A percentile compares a stretch with the other conserved stretches of the same genome.
phyloP scores from a whole-genome alignment of 2,329 filamentous ascomycete species.

The Diaporthe sp. region DNA sequence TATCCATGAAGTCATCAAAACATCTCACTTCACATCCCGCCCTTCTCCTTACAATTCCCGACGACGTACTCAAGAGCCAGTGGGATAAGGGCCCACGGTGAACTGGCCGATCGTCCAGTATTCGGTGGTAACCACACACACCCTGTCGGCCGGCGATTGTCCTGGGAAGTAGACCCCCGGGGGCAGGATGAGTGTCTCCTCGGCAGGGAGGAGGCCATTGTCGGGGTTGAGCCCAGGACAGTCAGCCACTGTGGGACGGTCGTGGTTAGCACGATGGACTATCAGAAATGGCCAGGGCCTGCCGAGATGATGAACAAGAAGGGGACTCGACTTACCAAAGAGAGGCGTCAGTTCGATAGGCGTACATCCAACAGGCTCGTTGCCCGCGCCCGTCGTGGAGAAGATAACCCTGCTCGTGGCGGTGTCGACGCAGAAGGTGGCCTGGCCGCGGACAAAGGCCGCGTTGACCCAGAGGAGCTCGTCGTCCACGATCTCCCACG shows the following conservation, averaged over 20 bases:
- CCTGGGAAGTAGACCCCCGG: background rate
- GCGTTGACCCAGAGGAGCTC: conserved; percentile 48
- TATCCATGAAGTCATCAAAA: background rate
- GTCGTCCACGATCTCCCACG: conserved; percentile 42
- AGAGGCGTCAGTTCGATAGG: conserved; percentile 40
- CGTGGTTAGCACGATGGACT: background rate
- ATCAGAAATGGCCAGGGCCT: background rate
- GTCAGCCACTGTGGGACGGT: background rate
- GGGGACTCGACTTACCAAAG: background rate
- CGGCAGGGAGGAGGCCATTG: background rate
- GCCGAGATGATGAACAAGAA: background rate
- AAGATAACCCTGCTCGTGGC: background rate
- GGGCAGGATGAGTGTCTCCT: conserved; percentile 11
- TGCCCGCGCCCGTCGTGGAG: conserved; percentile 41
- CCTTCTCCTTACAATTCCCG: background rate
- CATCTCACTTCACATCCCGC: background rate
- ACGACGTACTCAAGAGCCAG: background rate
- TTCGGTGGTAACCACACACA: background rate
- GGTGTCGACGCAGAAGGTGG: conserved; percentile 47
- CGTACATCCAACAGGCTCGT: conserved; percentile 42
- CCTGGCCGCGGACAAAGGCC: conserved; percentile 45
- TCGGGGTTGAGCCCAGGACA: conserved; percentile 11
- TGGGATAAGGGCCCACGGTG: background rate
- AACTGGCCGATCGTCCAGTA: conserved; percentile 23
- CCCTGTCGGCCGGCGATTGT: background rate